A percentile compares a stretch with the other conserved stretches of the same genome.
Conservation (phyloP, 441 rosid genomes). For the Pelargonium fulgidum region DNA sequence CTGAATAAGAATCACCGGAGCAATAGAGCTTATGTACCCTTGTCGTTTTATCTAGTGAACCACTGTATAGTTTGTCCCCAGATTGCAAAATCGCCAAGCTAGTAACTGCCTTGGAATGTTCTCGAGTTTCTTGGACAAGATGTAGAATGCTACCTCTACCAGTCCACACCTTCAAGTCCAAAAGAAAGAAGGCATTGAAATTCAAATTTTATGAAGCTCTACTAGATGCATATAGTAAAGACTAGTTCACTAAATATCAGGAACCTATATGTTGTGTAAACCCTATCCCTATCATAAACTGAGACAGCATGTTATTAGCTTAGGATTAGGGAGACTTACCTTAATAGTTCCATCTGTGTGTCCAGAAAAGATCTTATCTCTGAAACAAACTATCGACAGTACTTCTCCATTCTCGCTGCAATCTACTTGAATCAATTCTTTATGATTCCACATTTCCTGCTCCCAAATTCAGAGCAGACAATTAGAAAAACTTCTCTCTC, state of each 20-base stretch:
- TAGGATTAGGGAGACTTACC: constrained; percentile 26
- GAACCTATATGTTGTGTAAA: background rate
- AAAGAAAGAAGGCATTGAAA: constrained; percentile 13
- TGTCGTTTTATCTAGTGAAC: constrained; percentile 59
- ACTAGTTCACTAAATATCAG: background rate
- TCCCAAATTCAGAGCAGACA: constrained; percentile 15
- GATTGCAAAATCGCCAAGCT: constrained; percentile 49
- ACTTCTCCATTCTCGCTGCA: constrained; percentile 58
- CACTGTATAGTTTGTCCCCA: constrained; percentile 54
- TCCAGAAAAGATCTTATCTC: constrained; percentile 60
- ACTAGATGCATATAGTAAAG: background rate
- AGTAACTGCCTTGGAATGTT: constrained; percentile 61
- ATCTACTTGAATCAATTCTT: constrained; percentile 54
- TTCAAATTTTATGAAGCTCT: background rate
- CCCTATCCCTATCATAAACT: background rate
- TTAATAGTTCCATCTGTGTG: constrained; percentile 77
- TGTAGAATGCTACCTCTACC: constrained; percentile 59
- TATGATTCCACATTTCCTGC: constrained; percentile 69
- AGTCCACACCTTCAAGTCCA: constrained; percentile 56
- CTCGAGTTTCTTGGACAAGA: constrained; percentile 50
- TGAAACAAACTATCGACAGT: constrained; percentile 41
- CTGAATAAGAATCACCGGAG: background rate
- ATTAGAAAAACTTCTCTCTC: background rate
- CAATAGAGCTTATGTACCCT: constrained; percentile 33
- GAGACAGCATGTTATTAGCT: background rate